Evolutionary conservation across 805 yeast genomes (phyloP).

Genomic region (Sugiyamaella valdiviana): DNA sequence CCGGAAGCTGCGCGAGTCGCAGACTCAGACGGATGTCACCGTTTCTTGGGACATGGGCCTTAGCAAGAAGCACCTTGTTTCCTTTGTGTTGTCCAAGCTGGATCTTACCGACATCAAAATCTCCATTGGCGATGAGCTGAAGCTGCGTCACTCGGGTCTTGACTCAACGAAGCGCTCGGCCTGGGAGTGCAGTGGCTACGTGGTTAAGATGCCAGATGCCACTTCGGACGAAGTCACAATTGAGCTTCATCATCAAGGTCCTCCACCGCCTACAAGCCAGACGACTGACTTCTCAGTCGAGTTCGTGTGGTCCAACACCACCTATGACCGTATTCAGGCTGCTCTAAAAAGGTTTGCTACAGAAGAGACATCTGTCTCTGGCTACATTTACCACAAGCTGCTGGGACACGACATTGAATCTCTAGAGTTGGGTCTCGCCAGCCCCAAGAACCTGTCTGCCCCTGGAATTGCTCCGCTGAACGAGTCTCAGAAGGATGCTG

Average conservation of each 20-base stretch:
- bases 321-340: conserved; percentile 77
- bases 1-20: conserved; percentile 63
- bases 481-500: conserved; percentile 73
- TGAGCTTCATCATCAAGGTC: conserved; percentile 44
- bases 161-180: conserved; percentile 43
- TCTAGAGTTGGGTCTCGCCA: conserved; percentile 36
- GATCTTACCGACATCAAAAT: conserved; percentile 62
- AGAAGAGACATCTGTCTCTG: conserved; percentile 60
- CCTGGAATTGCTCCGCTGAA: conserved; percentile 67
- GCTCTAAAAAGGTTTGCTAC: conserved; percentile 70
- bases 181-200: conserved; percentile 74
- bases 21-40: conserved; percentile 62
- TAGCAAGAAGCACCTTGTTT: conserved; percentile 59
- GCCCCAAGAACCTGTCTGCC: conserved; percentile 50
- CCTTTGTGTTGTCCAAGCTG: conserved; percentile 60
- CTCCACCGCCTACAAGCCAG: conserved; percentile 44
- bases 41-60: conserved; percentile 70
- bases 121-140: conserved; percentile 80
- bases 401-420: conserved; percentile 73
- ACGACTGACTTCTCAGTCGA: conserved; percentile 72
- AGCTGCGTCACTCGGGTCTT: conserved; percentile 42
- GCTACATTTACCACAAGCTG: conserved; percentile 67
- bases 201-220: conserved; percentile 64
- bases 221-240: conserved; percentile 62
- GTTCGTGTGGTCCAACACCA: conserved; percentile 81